These are phyloP conservation scores for Rhodotorula sp. DNA, from an alignment of 1,284 basidiomycete genomes.

Conservation along the genomic window DNA sequence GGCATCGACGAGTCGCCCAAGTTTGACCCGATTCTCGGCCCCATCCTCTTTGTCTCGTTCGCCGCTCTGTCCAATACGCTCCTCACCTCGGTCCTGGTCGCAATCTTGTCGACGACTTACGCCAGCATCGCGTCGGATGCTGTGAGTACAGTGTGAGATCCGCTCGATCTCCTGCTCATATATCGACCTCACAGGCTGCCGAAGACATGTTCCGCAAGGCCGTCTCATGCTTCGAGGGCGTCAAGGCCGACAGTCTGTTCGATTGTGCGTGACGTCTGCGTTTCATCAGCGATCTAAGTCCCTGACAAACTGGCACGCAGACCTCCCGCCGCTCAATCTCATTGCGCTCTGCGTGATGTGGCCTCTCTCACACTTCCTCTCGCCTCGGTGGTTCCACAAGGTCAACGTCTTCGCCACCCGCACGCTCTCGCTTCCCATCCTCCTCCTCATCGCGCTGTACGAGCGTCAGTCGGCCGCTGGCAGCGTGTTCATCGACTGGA, in stretches of 20 bases:
- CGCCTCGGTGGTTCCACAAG: slow-evolving; percentile 44
- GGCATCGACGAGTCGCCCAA: slow-evolving; percentile 37
- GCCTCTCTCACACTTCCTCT: slow-evolving; percentile 41
- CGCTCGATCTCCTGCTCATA: not conserved
- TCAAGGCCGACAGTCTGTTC: slow-evolving; percentile 43
- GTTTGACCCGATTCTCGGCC: slow-evolving; percentile 50
- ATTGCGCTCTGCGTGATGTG: slow-evolving; percentile 42
- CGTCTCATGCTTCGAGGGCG: slow-evolving; percentile 80
- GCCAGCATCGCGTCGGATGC: slow-evolving; percentile 68
- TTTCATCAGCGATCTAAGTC: no score
- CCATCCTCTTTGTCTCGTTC: slow-evolving; percentile 78
- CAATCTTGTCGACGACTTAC: slow-evolving; percentile 81
- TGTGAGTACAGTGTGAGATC: not conserved
- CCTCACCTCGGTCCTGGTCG: slow-evolving; percentile 72
- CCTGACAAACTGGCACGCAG: slow-evolving; percentile 14
- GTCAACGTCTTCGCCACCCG: slow-evolving; percentile 36
- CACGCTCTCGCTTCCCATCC: slow-evolving; percentile 68
- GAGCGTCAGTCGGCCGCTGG: slow-evolving; percentile 59
- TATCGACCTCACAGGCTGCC: slow-evolving; percentile 13
- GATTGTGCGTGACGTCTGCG: slow-evolving; percentile 29
- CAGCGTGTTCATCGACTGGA: slow-evolving; percentile 13
- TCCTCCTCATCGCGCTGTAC: slow-evolving; percentile 74
- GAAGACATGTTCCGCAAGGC: slow-evolving; percentile 85
- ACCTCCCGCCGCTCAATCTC: slow-evolving; percentile 45
- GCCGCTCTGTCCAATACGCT: slow-evolving; percentile 78